A percentile compares a stretch with the other conserved stretches of the same genome.
These are phyloP conservation scores for Pilasporangium apinafurcum DNA, from an alignment of 352 stramenopile genomes.

Conservation along the genomic window DNA sequence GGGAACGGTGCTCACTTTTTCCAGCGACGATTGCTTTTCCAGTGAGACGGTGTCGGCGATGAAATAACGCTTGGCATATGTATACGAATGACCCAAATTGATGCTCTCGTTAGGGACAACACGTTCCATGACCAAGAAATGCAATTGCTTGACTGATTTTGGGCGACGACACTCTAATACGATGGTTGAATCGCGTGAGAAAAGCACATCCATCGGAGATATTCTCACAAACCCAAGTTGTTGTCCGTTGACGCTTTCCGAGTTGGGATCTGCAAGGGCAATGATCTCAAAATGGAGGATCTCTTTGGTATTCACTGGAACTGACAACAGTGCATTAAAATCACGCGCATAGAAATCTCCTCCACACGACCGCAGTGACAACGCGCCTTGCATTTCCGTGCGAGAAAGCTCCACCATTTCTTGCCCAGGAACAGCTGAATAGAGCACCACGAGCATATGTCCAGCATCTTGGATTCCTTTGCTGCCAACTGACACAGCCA, in stretches of 20 bases:
- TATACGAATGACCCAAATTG: slow-evolving; percentile 68
- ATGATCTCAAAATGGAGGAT: slow-evolving; percentile 83
- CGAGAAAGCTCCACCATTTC: slow-evolving; percentile 54
- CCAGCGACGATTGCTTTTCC: slow-evolving; percentile 43
- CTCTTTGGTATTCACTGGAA: slow-evolving; percentile 50
- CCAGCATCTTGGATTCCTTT: slow-evolving; percentile 56
- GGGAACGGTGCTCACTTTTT: slow-evolving; percentile 11
- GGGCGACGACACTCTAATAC: slow-evolving; percentile 56
- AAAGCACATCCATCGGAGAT: slow-evolving; percentile 60
- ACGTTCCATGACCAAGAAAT: slow-evolving; percentile 76
- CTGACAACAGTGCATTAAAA: slow-evolving; percentile 65
- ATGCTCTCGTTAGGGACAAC: slow-evolving; percentile 56
- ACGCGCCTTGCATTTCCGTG: slow-evolving; percentile 67
- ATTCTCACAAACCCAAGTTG: slow-evolving; percentile 74
- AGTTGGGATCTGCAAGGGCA: slow-evolving; percentile 44
- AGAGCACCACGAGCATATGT: slow-evolving; percentile 76
- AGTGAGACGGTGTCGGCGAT: slow-evolving; percentile 61
- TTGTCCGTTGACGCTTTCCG: slow-evolving; percentile 49
- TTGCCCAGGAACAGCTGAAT: slow-evolving; percentile 38
- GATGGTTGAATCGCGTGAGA: slow-evolving; percentile 69
- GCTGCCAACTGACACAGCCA: slow-evolving; percentile 71
- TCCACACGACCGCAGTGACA: slow-evolving; percentile 63
- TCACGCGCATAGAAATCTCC: slow-evolving; percentile 73
- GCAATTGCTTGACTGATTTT: slow-evolving; percentile 40
- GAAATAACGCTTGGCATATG: slow-evolving; percentile 78